These are phyloP conservation scores for Uronychia setigera DNA, from an alignment of 73 alveolate genomes.

Conservation along the genomic window DNA sequence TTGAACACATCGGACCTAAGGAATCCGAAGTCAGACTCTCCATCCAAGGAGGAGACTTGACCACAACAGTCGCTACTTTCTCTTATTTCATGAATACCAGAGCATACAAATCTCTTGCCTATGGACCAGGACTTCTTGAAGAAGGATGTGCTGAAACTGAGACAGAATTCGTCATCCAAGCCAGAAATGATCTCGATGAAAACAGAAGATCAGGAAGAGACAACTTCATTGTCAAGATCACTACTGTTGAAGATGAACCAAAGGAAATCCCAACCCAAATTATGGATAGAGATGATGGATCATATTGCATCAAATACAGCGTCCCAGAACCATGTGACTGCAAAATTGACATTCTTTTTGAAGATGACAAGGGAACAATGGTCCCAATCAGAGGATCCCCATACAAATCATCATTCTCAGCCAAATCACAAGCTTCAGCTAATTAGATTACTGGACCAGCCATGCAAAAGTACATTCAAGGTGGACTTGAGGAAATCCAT, in stretches of 20 bases:
- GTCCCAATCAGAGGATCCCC: constrained; percentile 97
- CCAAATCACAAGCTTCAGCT: constrained; percentile 77
- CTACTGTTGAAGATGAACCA: constrained; percentile 44
- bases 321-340: constrained; percentile 80
- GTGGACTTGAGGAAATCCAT: constrained; percentile 75
- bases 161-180: constrained; percentile 91
- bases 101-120: constrained; percentile 98
- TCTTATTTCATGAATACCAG: constrained; percentile 98
- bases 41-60: constrained; percentile 95
- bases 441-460: constrained; percentile 94
- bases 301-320: constrained; percentile 70
- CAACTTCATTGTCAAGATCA: constrained; percentile 87
- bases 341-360: constrained; percentile 80
- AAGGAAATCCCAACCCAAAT: constrained; percentile 61
- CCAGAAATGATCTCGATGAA: constrained; percentile 96
- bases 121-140: constrained; percentile 99
- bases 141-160: constrained; percentile 91
- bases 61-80: constrained; percentile 92
- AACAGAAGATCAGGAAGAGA: constrained; percentile 98
- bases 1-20: constrained; percentile 97
- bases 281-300: constrained; percentile 86
- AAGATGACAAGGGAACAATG: constrained; percentile 84
- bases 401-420: constrained; percentile 84
- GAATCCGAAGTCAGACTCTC: constrained; percentile 95
- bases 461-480: constrained; percentile 82